Percentiles rank a stretch among this genome's conserved stretches.
Evolutionary conservation across 345 rosid species (phyloP).

Genomic region (Heritiera littoralis): DNA sequence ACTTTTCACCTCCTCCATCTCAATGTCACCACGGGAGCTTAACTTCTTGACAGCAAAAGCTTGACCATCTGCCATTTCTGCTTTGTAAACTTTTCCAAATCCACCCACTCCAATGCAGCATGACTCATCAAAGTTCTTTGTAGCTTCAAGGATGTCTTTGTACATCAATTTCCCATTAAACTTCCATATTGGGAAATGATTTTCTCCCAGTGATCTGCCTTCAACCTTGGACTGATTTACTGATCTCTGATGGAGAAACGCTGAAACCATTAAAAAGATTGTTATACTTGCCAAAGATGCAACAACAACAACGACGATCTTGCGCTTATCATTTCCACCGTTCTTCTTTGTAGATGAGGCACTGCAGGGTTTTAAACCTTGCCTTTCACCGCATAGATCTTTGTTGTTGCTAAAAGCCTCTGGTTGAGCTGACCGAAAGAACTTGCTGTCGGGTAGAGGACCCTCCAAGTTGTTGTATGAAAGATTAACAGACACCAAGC

Average conservation of each 20-base stretch:
- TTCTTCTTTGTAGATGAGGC: conserved; percentile 6
- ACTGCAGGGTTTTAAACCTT: conserved; percentile 13
- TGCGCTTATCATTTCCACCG: not conserved
- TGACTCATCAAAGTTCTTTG: too few species aligned
- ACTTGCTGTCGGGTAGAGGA: conserved; percentile 37
- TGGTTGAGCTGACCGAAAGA: conserved; percentile 25
- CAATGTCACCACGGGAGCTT: too few species aligned
- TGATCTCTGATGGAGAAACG: conserved; percentile 5
- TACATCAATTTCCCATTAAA: conserved; percentile 35
- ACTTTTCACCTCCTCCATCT: too few species aligned
- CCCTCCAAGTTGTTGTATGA: conserved; percentile 30
- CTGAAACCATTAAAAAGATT: conserved; percentile 22
- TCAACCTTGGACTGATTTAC: not conserved
- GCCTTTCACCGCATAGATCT: conserved; percentile 35
- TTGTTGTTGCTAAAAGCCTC: conserved; percentile 34
- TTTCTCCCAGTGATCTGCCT: not conserved
- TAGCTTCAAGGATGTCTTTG: conserved; percentile 21
- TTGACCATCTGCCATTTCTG: too few species aligned
- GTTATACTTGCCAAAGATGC: not conserved
- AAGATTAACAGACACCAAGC: conserved; percentile 29
- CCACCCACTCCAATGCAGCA: too few species aligned
- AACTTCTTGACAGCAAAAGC: conserved; percentile 22
- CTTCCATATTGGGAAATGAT: conserved; percentile 15
- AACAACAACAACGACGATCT: conserved; percentile 12
- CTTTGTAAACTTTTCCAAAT: too few species aligned